Conservation (phyloP, 169 alveolate species). For the Plasmodium gaboni region DNA sequence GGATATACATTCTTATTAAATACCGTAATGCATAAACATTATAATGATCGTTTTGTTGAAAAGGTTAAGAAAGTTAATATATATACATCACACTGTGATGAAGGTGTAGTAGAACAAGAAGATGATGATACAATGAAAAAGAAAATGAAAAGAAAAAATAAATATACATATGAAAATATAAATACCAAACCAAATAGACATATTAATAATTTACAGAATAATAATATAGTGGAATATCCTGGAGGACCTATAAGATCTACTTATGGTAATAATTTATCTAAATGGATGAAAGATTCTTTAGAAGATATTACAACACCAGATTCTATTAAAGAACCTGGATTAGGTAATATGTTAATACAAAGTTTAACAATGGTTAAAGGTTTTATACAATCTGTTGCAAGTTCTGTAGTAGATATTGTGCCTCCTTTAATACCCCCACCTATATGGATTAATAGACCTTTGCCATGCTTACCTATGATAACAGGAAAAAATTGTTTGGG, state of each 20-base stretch:
- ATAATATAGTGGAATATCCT: slow-evolving; percentile 70
- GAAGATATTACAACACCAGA: slow-evolving; percentile 51
- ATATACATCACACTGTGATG: slow-evolving; percentile 76
- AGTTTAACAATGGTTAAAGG: slow-evolving; percentile 87
- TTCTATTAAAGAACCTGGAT: slow-evolving; percentile 83
- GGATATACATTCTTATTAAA: slow-evolving; percentile 81
- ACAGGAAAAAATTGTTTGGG: slow-evolving; percentile 90
- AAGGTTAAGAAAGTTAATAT: slow-evolving; percentile 30
- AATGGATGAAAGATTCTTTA: slow-evolving; percentile 75
- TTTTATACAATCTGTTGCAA: slow-evolving; percentile 84
- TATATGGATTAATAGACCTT: slow-evolving; percentile 83
- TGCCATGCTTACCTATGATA: slow-evolving; percentile 91
- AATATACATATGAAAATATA: too few species aligned
- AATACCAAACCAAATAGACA: slow-evolving; percentile 8
- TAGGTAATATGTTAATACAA: slow-evolving; percentile 83
- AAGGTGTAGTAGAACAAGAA: background rate
- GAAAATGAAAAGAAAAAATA: background rate
- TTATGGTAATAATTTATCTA: slow-evolving; percentile 79
- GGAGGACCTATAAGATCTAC: slow-evolving; percentile 81
- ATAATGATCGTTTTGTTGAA: slow-evolving; percentile 57
- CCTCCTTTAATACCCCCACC: slow-evolving; percentile 89
- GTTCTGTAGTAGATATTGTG: slow-evolving; percentile 85
- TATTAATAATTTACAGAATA: too few species aligned
- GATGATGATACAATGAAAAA: background rate
- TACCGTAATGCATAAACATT: slow-evolving; percentile 59